Conservation (phyloP, 225 moss, liverwort and hornwort species). For the Physcomitrium patens region DNA sequence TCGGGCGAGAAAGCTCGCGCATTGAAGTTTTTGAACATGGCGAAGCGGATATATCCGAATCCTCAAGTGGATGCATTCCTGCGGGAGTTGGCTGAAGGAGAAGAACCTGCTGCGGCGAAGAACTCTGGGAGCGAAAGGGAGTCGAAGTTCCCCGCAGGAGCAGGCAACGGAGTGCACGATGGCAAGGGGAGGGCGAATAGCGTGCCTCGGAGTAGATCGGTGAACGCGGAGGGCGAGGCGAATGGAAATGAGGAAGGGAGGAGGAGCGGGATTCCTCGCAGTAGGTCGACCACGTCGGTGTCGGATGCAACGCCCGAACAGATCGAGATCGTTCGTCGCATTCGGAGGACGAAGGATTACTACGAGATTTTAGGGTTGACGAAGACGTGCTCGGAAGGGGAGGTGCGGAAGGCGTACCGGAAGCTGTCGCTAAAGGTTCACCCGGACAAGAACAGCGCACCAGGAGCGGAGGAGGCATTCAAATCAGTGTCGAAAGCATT, state of each 20-base stretch:
- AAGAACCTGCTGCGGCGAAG: conserved; percentile 62
- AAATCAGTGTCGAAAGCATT: conserved; percentile 92
- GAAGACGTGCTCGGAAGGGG: conserved; percentile 89
- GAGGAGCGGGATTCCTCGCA: conserved; percentile 68
- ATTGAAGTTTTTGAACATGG: conserved; percentile 82
- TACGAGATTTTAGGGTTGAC: conserved; percentile 85
- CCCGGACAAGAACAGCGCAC: conserved; percentile 92
- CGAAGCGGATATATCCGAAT: conserved; percentile 92
- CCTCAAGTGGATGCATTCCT: conserved; percentile 78
- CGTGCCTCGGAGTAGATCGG: conserved; percentile 58
- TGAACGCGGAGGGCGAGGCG: conserved; percentile 42
- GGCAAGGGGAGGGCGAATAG: conserved; percentile 47
- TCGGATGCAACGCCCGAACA: conserved; percentile 79
- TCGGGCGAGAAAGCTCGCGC: conserved; percentile 88
- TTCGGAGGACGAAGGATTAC: conserved; percentile 85
- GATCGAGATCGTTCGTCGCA: conserved; percentile 80
- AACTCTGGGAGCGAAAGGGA: conserved; percentile 54
- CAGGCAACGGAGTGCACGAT: conserved; percentile 45
- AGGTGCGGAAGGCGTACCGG: conserved; percentile 89
- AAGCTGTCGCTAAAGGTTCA: conserved; percentile 98
- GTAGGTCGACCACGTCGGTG: conserved; percentile 67
- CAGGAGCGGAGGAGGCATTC: conserved; percentile 95
- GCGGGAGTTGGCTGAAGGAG: conserved; percentile 69
- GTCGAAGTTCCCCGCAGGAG: conserved; percentile 43
- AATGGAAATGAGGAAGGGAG: conserved; percentile 57